phyloP scores from a whole-genome alignment of 257 asterid genomes.

The Nyctanthes arbortristis region DNA sequence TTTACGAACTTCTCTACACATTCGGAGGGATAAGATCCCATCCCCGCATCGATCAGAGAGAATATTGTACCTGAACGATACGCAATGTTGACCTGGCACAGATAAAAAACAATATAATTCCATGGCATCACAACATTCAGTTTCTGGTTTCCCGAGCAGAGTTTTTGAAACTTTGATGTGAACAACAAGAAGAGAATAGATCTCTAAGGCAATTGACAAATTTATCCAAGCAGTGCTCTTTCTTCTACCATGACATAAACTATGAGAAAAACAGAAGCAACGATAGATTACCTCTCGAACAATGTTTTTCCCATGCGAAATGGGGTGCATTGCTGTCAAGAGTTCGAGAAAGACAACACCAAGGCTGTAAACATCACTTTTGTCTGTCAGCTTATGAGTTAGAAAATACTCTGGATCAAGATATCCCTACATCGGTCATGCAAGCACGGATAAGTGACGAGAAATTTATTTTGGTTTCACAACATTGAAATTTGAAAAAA shows the following conservation, averaged over 20 bases:
- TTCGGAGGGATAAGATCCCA: slow-evolving; percentile 75
- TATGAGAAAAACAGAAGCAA: not conserved
- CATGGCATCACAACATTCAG: no score
- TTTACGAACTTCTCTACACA: slow-evolving; percentile 61
- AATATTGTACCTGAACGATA: slow-evolving; percentile 62
- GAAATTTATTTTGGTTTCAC: not conserved
- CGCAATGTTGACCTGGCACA: slow-evolving; percentile 67
- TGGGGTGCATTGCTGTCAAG: slow-evolving; percentile 92
- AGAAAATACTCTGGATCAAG: slow-evolving; percentile 97
- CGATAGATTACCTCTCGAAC: slow-evolving; percentile 78
- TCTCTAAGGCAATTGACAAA: not conserved
- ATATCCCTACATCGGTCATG: slow-evolving; percentile 66
- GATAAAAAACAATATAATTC: not conserved
- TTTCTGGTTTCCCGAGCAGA: not conserved
- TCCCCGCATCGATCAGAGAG: slow-evolving; percentile 63
- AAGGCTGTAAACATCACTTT: slow-evolving; percentile 94
- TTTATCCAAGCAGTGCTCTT: not conserved
- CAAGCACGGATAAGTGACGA: not conserved
- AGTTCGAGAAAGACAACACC: slow-evolving; percentile 95
- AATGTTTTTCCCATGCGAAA: slow-evolving; percentile 93
- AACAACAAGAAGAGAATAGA: not conserved
- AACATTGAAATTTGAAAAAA: not conserved
- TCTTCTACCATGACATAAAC: not conserved
- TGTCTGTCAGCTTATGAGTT: slow-evolving; percentile 90
- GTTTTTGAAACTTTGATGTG: not conserved